Percentiles rank a stretch among this genome's conserved stretches.
These are phyloP conservation scores for Quercus variabilis DNA, from an alignment of 306 rosid species.

Conservation along the genomic window DNA sequence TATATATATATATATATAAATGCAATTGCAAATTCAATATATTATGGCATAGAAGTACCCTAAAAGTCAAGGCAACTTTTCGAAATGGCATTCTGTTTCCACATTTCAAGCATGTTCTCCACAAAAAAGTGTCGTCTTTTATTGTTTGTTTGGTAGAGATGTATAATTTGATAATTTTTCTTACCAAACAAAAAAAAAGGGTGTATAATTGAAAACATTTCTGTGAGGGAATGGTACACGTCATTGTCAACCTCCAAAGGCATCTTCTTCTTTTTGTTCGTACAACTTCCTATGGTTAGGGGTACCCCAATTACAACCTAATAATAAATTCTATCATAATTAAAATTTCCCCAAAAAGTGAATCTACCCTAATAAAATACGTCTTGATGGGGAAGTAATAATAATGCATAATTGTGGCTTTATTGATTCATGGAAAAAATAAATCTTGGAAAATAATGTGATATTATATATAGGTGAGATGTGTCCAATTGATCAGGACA, in stretches of 20 bases:
- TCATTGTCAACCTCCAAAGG: background rate
- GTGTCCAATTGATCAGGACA: too few species aligned
- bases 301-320: background rate
- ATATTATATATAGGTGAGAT: too few species aligned
- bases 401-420: too few species aligned
- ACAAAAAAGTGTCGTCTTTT: slow-evolving; percentile 8
- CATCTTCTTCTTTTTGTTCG: background rate
- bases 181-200: too few species aligned
- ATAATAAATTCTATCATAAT: background rate
- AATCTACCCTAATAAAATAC: background rate
- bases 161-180: too few species aligned
- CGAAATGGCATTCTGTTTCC: slow-evolving; percentile 24
- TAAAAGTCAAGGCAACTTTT: slow-evolving; percentile 36
- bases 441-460: too few species aligned
- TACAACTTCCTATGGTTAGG: background rate
- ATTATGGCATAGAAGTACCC: slow-evolving; percentile 11
- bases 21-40: slow-evolving; percentile 12
- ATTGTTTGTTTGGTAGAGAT: slow-evolving; percentile 2
- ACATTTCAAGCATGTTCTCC: slow-evolving; percentile 31
- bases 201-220: slow-evolving; percentile 6
- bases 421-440: too few species aligned
- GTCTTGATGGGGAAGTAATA: background rate
- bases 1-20: background rate
- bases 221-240: background rate
- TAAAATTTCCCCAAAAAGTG: background rate